Conservation (phyloP, 2,329 filamentous ascomycete genomes). For the Lachnellula arida region DNA sequence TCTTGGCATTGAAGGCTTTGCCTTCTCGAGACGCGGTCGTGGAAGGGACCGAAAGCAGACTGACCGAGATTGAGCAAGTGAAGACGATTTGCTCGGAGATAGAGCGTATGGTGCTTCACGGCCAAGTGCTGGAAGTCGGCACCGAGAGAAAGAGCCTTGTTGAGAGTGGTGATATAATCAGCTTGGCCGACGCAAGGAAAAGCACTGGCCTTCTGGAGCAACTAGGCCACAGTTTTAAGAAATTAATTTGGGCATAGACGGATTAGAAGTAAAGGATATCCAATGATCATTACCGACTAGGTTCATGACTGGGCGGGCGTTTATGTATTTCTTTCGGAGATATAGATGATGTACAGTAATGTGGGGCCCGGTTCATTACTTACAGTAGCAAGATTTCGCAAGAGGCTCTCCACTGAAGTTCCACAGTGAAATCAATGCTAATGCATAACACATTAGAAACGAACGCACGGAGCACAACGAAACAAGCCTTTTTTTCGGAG, state of each 20-base stretch:
- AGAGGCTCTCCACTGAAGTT: no score
- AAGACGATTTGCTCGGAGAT: constrained; percentile 68
- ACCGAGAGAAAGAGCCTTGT: constrained; percentile 43
- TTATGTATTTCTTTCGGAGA: background rate
- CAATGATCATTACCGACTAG: background rate
- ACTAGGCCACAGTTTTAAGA: constrained; percentile 85
- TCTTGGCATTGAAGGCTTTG: constrained; percentile 53
- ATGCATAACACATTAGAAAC: no score
- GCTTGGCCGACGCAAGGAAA: constrained; percentile 76
- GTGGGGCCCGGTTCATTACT: no score
- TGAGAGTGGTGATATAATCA: constrained; percentile 69
- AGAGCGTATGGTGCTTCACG: constrained; percentile 56
- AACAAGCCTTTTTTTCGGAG: no score
- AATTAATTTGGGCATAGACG: constrained; percentile 70
- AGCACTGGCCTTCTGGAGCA: constrained; percentile 84
- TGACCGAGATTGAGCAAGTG: constrained; percentile 32
- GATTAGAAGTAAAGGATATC: background rate
- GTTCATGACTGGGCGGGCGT: background rate
- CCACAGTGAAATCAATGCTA: no score
- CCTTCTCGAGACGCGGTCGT: constrained; percentile 41
- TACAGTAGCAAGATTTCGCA: no score
- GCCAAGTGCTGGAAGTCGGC: constrained; percentile 34
- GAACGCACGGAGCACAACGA: background rate
- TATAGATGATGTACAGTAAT: no score
- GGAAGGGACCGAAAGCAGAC: constrained; percentile 15